Conservation (phyloP, 2,329 filamentous ascomycete genomes). For the Aspergillus glaucus region DNA sequence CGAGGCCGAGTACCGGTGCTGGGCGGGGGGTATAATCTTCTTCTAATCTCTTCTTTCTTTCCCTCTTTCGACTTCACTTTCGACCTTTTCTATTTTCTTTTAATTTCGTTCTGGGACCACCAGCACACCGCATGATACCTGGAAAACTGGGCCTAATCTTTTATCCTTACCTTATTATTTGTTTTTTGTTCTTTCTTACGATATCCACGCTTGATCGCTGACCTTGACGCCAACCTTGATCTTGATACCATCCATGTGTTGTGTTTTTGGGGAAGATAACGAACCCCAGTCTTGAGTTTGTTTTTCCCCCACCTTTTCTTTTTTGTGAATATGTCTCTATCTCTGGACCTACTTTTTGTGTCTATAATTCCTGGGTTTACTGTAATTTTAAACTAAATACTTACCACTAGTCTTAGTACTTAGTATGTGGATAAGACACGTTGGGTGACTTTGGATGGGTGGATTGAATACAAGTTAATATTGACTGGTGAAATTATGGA, state of each 20-base stretch:
- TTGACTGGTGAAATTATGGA: too few relatives aligned
- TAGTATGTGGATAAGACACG: too few relatives aligned
- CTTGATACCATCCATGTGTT: conserved; percentile 10
- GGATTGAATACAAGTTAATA: too few relatives aligned
- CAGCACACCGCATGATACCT: conserved; percentile 22
- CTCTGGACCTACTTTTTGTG: too few relatives aligned
- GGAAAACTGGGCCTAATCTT: conserved; percentile 8
- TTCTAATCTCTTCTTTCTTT: not conserved
- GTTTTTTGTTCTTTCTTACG: conserved; percentile 8
- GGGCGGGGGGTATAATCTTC: conserved; percentile 6
- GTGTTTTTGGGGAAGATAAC: not conserved
- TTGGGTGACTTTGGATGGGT: too few relatives aligned
- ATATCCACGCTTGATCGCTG: conserved; percentile 16
- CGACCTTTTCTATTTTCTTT: conserved; percentile 11
- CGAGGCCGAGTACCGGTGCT: conserved; percentile 29
- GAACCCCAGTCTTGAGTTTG: too few relatives aligned
- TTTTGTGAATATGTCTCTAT: not conserved
- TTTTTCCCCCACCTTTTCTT: not conserved
- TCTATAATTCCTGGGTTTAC: too few relatives aligned
- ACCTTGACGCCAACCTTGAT: conserved; percentile 4
- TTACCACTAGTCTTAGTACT: too few relatives aligned
- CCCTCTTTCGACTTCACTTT: conserved; percentile 15
- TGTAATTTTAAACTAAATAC: too few relatives aligned
- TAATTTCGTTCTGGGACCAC: conserved; percentile 4
- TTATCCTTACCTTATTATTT: conserved; percentile 3